phyloP scores from a whole-genome alignment of 192 early-diverging fungal species.

The Entomortierella beljakovae region DNA sequence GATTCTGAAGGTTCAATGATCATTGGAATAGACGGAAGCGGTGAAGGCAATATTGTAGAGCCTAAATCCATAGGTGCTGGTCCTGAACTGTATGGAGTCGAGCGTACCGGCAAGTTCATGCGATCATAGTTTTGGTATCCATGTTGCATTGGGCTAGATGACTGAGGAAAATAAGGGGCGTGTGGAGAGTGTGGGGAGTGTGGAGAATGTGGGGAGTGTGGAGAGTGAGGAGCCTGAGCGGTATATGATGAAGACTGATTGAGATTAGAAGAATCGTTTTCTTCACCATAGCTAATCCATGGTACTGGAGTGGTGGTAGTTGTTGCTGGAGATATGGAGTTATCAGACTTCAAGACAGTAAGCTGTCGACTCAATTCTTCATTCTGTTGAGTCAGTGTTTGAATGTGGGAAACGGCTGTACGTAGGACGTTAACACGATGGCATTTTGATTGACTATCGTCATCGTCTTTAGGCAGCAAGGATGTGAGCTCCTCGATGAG shows the following conservation, averaged over 20 bases:
- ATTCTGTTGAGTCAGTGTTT: slow-evolving; percentile 69
- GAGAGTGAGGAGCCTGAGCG: slow-evolving; percentile 10
- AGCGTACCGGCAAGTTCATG: background rate
- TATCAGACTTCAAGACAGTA: slow-evolving; percentile 17
- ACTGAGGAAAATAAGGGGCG: slow-evolving; percentile 19
- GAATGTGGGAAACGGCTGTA: slow-evolving; percentile 65
- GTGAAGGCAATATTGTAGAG: slow-evolving; percentile 1
- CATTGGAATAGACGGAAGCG: slow-evolving; percentile 23
- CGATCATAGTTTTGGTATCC: background rate
- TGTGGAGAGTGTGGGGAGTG: slow-evolving; percentile 29
- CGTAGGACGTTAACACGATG: slow-evolving; percentile 61
- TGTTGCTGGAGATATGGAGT: slow-evolving; percentile 21
- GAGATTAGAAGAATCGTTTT: background rate
- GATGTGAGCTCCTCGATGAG: slow-evolving; percentile 60
- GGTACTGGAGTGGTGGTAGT: slow-evolving; percentile 32
- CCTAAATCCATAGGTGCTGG: background rate
- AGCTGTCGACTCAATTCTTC: slow-evolving; percentile 42
- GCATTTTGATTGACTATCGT: slow-evolving; percentile 52
- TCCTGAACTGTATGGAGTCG: background rate
- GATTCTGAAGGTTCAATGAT: slow-evolving; percentile 35
- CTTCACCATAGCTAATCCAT: background rate
- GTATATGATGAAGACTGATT: slow-evolving; percentile 4
- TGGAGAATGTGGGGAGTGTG: slow-evolving; percentile 20
- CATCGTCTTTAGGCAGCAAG: slow-evolving; percentile 49
- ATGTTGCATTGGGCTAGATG: background rate